Conservation (phyloP, 2,329 filamentous ascomycete species). For the Pezicula rhizophila region DNA sequence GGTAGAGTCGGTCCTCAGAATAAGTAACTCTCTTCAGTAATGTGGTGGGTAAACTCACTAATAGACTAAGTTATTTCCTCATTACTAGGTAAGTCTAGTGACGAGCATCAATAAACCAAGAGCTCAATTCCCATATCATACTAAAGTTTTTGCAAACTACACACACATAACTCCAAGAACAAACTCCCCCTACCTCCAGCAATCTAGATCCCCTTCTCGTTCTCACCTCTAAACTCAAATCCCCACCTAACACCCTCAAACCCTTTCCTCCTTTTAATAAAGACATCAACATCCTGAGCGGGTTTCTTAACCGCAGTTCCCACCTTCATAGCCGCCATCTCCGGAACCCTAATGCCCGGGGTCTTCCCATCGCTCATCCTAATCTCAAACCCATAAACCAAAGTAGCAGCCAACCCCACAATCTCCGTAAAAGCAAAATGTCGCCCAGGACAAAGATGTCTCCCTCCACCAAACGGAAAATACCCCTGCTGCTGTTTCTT, state of each 20-base stretch:
- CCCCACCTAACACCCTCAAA: slow-evolving; percentile 22
- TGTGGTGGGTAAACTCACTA: too few species aligned
- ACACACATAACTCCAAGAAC: too few species aligned
- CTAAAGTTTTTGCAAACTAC: too few species aligned
- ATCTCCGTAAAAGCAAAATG: slow-evolving; percentile 35
- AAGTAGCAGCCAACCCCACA: slow-evolving; percentile 27
- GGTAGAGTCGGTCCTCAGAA: too few species aligned
- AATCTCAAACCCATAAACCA: slow-evolving; percentile 28
- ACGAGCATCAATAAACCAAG: too few species aligned
- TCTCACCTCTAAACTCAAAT: slow-evolving; percentile 8
- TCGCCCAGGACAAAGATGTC: slow-evolving; percentile 33
- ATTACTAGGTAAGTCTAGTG: too few species aligned
- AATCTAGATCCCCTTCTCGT: background rate
- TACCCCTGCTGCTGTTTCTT: slow-evolving; percentile 24
- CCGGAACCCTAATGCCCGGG: slow-evolving; percentile 7
- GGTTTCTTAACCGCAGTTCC: slow-evolving; percentile 22
- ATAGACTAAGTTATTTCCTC: too few species aligned
- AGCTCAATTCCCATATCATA: too few species aligned
- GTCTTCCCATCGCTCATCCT: background rate
- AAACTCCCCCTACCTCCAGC: too few species aligned
- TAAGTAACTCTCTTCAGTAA: too few species aligned
- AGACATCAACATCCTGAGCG: slow-evolving; percentile 14
- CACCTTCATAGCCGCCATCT: slow-evolving; percentile 14
- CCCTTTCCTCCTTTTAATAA: slow-evolving; percentile 12
- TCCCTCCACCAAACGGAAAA: slow-evolving; percentile 34